A percentile compares a stretch with the other conserved stretches of the same genome.
phyloP scores from a whole-genome alignment of 2,329 filamentous ascomycete genomes.

The Colletotrichum sp. region DNA sequence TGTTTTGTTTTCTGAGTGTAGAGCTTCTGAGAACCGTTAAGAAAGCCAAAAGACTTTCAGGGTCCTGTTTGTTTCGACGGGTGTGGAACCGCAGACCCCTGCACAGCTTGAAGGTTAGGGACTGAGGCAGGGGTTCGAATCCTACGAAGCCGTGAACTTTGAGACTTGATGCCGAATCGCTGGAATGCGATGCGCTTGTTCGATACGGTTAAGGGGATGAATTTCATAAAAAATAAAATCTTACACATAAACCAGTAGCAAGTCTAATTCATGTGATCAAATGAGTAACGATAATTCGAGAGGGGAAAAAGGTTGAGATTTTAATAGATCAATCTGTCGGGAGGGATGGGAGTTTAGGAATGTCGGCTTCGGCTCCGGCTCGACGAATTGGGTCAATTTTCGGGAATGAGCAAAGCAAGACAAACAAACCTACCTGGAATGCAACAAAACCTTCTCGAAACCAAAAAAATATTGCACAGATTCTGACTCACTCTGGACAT shows the following conservation, averaged over 20 bases:
- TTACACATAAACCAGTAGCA: background rate
- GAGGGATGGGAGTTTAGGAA: background rate
- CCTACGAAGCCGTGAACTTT: background rate
- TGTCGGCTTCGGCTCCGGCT: conserved; percentile 2
- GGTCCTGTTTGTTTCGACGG: background rate
- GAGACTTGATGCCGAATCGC: background rate
- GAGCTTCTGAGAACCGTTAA: background rate
- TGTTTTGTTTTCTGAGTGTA: background rate
- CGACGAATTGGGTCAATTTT: background rate
- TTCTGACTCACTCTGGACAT: background rate
- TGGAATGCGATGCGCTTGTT: background rate
- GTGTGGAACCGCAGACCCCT: background rate
- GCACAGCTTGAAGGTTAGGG: background rate
- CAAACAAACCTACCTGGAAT: background rate
- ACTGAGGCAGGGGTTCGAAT: background rate
- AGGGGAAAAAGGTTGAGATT: background rate
- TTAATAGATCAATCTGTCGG: background rate
- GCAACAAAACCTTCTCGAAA: background rate
- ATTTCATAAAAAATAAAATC: fast-evolving
- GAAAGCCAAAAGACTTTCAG: background rate
- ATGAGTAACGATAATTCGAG: background rate
- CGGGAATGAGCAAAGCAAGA: background rate
- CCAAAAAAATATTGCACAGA: background rate
- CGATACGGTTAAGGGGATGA: background rate
- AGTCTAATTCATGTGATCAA: background rate